A percentile compares a stretch with the other conserved stretches of the same genome.
Conservation (phyloP, 139 green algal species). For the Closterium sp. region DNA sequence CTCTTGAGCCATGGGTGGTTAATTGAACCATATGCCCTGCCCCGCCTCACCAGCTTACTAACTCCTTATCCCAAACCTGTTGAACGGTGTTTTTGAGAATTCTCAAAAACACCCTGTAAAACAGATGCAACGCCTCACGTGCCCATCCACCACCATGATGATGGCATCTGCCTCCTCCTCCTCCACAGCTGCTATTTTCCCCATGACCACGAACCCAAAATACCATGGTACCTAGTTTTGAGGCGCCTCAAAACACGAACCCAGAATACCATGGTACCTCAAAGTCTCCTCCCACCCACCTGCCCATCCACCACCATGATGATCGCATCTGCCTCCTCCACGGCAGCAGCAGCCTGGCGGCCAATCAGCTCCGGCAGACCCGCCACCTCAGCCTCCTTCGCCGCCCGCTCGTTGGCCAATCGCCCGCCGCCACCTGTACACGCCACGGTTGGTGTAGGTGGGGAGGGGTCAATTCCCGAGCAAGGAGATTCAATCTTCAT, state of each 20-base stretch:
- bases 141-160: constrained; percentile 86
- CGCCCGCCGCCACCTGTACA: constrained; percentile 4
- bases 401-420: constrained; percentile 13
- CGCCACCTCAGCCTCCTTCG: neutral
- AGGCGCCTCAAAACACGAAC: no score
- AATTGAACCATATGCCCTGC: no score
- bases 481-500: no score
- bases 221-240: no score
- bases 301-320: constrained; percentile 91
- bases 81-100: no score
- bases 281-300: constrained; percentile 12
- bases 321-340: constrained; percentile 80
- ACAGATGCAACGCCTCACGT: constrained; percentile 58
- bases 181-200: constrained; percentile 84
- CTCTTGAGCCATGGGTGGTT: no score
- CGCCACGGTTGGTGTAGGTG: no score
- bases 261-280: neutral
- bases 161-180: constrained; percentile 82
- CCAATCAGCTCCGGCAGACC: constrained; percentile 71
- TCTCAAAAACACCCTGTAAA: no score
- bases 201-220: constrained; percentile 80
- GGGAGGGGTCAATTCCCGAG: no score
- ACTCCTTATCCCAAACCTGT: no score
- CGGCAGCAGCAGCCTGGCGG: constrained; percentile 83
- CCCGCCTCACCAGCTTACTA: no score